Percentiles rank a stretch among this genome's conserved stretches.
Conservation (phyloP, 1,139 yeast genomes). For the Geotrichum phurueaensis region DNA sequence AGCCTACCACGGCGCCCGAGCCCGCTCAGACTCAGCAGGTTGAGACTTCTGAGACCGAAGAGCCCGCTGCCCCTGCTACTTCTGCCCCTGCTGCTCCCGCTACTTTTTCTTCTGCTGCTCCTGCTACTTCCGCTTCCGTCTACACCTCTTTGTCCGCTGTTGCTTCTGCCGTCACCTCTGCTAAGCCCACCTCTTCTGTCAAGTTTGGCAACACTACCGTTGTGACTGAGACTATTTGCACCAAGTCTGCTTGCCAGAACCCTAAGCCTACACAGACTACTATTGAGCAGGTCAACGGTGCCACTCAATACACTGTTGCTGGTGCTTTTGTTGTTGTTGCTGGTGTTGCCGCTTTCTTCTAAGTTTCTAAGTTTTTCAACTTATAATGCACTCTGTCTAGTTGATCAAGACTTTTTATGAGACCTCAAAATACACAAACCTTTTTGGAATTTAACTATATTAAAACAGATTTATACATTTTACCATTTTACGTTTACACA, state of each 20-base stretch:
- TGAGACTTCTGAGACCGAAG: neutral
- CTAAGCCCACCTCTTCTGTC: neutral
- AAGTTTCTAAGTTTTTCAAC: conserved; percentile 2
- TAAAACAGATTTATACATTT: neutral
- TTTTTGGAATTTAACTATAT: too few relatives aligned
- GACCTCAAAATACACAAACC: neutral
- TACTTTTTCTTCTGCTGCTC: neutral
- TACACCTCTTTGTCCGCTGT: neutral
- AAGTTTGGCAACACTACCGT: conserved; percentile 16
- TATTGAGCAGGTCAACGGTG: conserved; percentile 12
- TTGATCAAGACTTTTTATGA: neutral
- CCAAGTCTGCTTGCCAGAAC: neutral
- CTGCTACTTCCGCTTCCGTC: neutral
- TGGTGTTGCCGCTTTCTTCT: conserved; percentile 22
- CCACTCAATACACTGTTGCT: conserved; percentile 3
- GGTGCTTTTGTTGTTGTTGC: conserved; percentile 9
- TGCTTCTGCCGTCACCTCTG: conserved; percentile 1
- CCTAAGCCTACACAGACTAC: neutral
- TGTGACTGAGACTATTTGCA: conserved; percentile 9
- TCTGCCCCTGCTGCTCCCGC: conserved; percentile 1
- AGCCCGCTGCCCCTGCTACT: neutral
- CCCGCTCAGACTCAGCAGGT: neutral
- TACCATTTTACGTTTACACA: neutral
- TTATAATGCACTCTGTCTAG: neutral
- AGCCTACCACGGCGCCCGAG: neutral